A percentile compares a stretch with the other conserved stretches of the same genome.
These are phyloP conservation scores for Leccinum truebloodii DNA, from an alignment of 768 basidiomycete species.

Conservation along the genomic window DNA sequence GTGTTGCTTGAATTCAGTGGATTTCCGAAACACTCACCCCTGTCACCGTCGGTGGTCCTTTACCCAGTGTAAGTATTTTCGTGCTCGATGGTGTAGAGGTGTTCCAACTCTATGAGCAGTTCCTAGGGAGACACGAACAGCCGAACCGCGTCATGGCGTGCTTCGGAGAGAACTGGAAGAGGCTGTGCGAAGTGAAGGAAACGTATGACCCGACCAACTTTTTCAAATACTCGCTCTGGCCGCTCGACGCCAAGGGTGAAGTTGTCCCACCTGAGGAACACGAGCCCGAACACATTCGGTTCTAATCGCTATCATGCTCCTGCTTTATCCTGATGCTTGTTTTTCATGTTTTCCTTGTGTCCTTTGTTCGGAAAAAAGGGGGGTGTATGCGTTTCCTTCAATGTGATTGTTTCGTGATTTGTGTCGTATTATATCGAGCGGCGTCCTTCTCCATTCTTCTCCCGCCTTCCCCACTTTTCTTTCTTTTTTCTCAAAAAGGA, in stretches of 20 bases:
- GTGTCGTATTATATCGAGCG: not conserved
- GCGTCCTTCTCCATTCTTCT: too few species aligned
- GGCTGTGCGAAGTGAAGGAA: conserved; percentile 69
- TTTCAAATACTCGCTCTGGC: conserved; percentile 83
- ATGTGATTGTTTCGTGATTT: not conserved
- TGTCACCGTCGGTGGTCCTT: conserved; percentile 75
- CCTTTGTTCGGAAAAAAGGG: not conserved
- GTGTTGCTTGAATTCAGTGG: conserved; percentile 53
- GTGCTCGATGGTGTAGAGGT: conserved; percentile 18
- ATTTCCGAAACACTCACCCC: conserved; percentile 71
- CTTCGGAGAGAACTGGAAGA: conserved; percentile 75
- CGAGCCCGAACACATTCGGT: conserved; percentile 48
- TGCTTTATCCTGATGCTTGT: too few species aligned
- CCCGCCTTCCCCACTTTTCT: not conserved
- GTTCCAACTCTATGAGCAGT: conserved; percentile 44
- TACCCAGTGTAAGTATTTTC: conserved; percentile 69
- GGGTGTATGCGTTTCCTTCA: not conserved
- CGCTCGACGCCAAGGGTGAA: conserved; percentile 57
- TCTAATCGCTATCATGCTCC: conserved; percentile 11
- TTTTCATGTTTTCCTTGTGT: not conserved
- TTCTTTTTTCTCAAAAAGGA: not conserved
- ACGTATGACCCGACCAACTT: conserved; percentile 75
- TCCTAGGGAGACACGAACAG: conserved; percentile 71
- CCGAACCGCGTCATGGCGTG: conserved; percentile 62
- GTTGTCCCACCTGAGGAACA: conserved; percentile 57